These are phyloP conservation scores for Phytophthora melonis DNA, from an alignment of 352 stramenopile genomes.

Conservation along the genomic window DNA sequence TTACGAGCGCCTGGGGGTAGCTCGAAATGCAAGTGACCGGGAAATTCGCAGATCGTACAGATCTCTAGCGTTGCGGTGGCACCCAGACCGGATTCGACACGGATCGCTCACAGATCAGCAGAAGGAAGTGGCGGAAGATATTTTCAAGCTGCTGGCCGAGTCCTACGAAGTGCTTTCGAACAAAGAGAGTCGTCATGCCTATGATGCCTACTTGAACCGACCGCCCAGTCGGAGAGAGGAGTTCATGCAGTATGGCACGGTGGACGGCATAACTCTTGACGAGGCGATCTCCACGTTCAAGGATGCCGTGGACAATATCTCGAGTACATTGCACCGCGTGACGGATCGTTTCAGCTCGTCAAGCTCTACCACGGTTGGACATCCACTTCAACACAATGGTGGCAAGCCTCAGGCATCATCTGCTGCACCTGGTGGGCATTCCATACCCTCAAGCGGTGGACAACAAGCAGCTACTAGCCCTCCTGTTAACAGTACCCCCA, in stretches of 20 bases:
- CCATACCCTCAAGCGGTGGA: slow-evolving; percentile 1
- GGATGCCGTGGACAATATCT: slow-evolving; percentile 69
- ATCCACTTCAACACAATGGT: slow-evolving; percentile 56
- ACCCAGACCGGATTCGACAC: slow-evolving; percentile 74
- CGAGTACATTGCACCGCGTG: slow-evolving; percentile 54
- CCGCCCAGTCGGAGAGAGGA: slow-evolving; percentile 66
- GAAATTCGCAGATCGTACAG: slow-evolving; percentile 82
- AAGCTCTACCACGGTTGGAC: slow-evolving; percentile 72
- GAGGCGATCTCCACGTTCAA: slow-evolving; percentile 83
- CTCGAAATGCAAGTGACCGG: slow-evolving; percentile 62
- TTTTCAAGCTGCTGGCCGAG: slow-evolving; percentile 87
- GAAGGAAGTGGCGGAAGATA: slow-evolving; percentile 70
- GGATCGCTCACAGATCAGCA: slow-evolving; percentile 52
- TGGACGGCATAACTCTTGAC: slow-evolving; percentile 80
- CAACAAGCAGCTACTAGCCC: slow-evolving; percentile 20
- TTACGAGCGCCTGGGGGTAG: slow-evolving; percentile 78
- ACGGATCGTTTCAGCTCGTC: slow-evolving; percentile 75
- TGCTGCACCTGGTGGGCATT: slow-evolving; percentile 11
- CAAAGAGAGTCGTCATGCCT: slow-evolving; percentile 52
- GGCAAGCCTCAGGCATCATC: slow-evolving; percentile 27
- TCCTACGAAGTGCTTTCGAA: slow-evolving; percentile 86
- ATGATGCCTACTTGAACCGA: slow-evolving; percentile 69
- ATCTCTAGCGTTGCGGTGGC: slow-evolving; percentile 80
- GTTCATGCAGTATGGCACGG: slow-evolving; percentile 76
- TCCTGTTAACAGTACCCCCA: slow-evolving; percentile 21